phyloP scores from a whole-genome alignment of 495 filamentous ascomycete genomes.

The Filosporella fistucella region DNA sequence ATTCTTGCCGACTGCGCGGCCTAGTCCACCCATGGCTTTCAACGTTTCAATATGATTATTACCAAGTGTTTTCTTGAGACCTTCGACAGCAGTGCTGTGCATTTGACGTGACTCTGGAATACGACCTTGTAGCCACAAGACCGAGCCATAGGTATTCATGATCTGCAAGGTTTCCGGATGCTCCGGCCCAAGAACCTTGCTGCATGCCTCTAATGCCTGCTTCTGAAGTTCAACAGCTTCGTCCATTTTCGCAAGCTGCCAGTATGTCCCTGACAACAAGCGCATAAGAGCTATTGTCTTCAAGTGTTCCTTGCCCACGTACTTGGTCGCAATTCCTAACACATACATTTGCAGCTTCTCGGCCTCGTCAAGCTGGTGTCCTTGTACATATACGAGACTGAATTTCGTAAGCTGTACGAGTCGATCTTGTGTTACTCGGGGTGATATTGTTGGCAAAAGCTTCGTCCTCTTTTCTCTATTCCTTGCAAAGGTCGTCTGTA shows the following conservation, averaged over 20 bases:
- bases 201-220: slow-evolving; percentile 23
- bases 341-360: not conserved
- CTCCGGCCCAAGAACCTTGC: slow-evolving; percentile 6
- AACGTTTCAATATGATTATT: not conserved
- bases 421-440: not conserved
- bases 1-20: not conserved
- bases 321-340: not conserved
- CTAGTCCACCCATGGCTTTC: not conserved
- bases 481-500: slow-evolving; percentile 4
- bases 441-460: not conserved
- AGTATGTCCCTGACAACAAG: not conserved
- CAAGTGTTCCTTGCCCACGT: not conserved
- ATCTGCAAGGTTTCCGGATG: not conserved
- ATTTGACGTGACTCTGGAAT: not conserved
- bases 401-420: not conserved
- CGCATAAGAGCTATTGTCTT: not conserved
- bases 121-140: not conserved
- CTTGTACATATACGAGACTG: slow-evolving; percentile 4
- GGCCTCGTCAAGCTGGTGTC: slow-evolving; percentile 5
- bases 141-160: not conserved
- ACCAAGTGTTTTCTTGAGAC: not conserved
- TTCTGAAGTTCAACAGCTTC: not conserved
- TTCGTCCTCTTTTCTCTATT: slow-evolving; percentile 4
- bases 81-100: not conserved
- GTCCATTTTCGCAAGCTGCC: not conserved